Evolutionary conservation across 192 early-diverging fungal genomes (phyloP), one percentile per base, ranked within the genome.

Genomic region (Entomortierella lignicola): DNA sequence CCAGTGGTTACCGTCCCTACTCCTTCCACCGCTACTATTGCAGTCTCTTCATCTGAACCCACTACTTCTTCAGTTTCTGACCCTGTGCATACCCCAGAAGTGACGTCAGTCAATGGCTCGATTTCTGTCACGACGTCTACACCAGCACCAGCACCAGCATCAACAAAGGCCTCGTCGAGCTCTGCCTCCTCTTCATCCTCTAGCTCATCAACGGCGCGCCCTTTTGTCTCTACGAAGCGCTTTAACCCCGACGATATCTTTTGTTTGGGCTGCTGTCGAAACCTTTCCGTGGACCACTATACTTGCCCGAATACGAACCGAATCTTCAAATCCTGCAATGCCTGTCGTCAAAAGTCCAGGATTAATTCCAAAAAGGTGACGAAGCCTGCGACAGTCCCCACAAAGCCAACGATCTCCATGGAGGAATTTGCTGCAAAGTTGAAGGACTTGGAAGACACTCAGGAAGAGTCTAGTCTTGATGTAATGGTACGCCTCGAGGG

Each of bases 231-330:
- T 0, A 79, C 75, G 0, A 79, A 79, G 51, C 55, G 55, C 30
- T 79, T 69, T 47, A 69, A 79, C 34, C 66, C 66, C 1, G 75
- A 79, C 31, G 75, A 79, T 43, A 79, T 79, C 31, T 79, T 79
- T 43, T 79, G 75, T 41, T 26, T 79, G 42, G 75, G 75, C 20
- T 79, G 75, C 42, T 79, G 75, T 52, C 61, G 75, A 17, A 79
- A 79, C 37, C 52, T 79, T 12, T 65, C 66, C 20, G 57, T 79
- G 30, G 75, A 79, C 17, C 67, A 79, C 31, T 79, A 79, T 26
- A 79, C 66, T 0, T 69, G 66, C 52, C 62, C 75, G 2, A 79
- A 52, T 1, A 79, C 75, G 12, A 63, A 59, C 55, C 54, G 67
- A 8, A 32, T 79, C 23, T 79, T 79, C 52, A 79, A 79, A 25